Conservation (phyloP, 179 eudicot species). For the Beta corolliflora region DNA sequence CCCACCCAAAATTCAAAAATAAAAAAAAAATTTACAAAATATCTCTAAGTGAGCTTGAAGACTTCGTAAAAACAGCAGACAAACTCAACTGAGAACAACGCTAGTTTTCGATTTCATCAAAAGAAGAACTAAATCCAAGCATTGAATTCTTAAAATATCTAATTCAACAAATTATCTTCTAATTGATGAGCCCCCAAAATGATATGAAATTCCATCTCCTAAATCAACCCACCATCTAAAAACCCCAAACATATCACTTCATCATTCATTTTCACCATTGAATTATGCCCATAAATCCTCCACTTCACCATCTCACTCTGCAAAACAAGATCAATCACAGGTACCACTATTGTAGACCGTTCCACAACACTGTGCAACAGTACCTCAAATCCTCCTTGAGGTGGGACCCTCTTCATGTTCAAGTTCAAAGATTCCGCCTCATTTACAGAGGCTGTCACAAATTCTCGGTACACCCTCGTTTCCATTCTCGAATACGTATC, state of each 20-base stretch:
- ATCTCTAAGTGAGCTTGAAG: slow-evolving; percentile 16
- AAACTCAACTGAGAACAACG: slow-evolving; percentile 47
- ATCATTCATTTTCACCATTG: slow-evolving; percentile 53
- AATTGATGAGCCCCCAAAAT: slow-evolving; percentile 73
- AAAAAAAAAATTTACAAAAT: background rate
- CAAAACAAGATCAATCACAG: slow-evolving; percentile 57
- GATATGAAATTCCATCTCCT: slow-evolving; percentile 31
- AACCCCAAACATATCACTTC: slow-evolving; percentile 58
- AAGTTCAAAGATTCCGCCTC: slow-evolving; percentile 39
- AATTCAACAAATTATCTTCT: slow-evolving; percentile 68
- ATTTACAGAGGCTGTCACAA: slow-evolving; percentile 32
- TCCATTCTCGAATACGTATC: slow-evolving; percentile 48
- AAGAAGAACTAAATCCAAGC: slow-evolving; percentile 70
- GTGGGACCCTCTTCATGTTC: slow-evolving; percentile 40
- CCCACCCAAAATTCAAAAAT: background rate
- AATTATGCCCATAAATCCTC: slow-evolving; percentile 56
- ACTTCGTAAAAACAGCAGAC: background rate
- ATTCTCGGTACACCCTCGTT: slow-evolving; percentile 28
- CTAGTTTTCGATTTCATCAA: slow-evolving; percentile 37
- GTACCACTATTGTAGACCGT: slow-evolving; percentile 24
- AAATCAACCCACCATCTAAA: slow-evolving; percentile 55
- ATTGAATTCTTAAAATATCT: no score
- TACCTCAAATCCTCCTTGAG: slow-evolving; percentile 45
- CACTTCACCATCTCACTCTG: slow-evolving; percentile 89
- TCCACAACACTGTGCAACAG: slow-evolving; percentile 34